Evolutionary conservation across 2,329 filamentous ascomycete species (phyloP).

Genomic region (Diaporthe sp.): DNA sequence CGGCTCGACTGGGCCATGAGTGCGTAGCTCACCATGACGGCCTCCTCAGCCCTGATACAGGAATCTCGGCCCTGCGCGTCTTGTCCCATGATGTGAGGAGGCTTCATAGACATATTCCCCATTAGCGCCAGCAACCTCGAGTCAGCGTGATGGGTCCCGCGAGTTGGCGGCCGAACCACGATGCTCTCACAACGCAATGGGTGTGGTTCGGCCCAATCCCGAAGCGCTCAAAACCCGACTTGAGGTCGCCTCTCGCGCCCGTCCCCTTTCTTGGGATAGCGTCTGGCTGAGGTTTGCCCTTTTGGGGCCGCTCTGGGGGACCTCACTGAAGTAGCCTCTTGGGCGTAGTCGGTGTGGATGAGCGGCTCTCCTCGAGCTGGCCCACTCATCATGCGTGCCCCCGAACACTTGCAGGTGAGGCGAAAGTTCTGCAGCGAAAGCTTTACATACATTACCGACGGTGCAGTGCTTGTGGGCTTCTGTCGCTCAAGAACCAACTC

Average conservation of each 20-base stretch:
- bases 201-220: slow-evolving; percentile 29
- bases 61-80: slow-evolving; percentile 39
- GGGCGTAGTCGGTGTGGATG: slow-evolving; percentile 14
- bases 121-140: slow-evolving; percentile 27
- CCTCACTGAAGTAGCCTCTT: background rate
- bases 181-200: slow-evolving; percentile 12
- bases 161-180: slow-evolving; percentile 5
- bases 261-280: slow-evolving; percentile 25
- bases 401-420: background rate
- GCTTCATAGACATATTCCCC: slow-evolving; percentile 23
- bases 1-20: slow-evolving; percentile 21
- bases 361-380: background rate
- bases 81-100: slow-evolving; percentile 36
- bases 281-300: background rate
- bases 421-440: background rate
- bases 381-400: background rate
- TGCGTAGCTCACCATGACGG: slow-evolving; percentile 11
- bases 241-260: slow-evolving; percentile 23
- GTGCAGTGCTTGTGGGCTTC: slow-evolving; percentile 1
- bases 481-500: background rate
- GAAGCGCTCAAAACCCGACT: slow-evolving; percentile 13
- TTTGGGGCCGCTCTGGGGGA: background rate
- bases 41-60: slow-evolving; percentile 1
- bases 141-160: slow-evolving; percentile 26
- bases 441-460: background rate